Conservation (phyloP, 2,329 filamentous ascomycete genomes). For the Onygena corvina region DNA sequence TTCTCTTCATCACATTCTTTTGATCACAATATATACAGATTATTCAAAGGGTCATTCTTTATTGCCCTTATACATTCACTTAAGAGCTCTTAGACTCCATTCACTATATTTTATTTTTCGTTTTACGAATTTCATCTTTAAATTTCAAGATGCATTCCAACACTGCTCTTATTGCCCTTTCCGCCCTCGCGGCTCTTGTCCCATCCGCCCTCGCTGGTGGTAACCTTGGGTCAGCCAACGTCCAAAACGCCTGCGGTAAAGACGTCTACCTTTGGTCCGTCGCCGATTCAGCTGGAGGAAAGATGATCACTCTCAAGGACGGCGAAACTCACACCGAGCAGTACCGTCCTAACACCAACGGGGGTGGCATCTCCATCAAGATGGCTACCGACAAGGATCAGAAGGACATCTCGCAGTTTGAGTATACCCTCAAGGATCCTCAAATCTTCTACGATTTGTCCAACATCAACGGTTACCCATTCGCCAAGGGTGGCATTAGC, state of each 20-base stretch:
- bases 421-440: slow-evolving; percentile 27
- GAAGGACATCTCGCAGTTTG: slow-evolving; percentile 32
- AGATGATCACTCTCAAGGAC: slow-evolving; percentile 26
- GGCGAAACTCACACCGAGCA: slow-evolving; percentile 27
- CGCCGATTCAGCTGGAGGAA: slow-evolving; percentile 21
- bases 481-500: slow-evolving; percentile 27
- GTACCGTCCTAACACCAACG: slow-evolving; percentile 27
- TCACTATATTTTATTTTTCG: slow-evolving; percentile 4
- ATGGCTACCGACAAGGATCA: slow-evolving; percentile 24
- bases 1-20: slow-evolving; percentile 10
- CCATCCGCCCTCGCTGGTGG: slow-evolving; percentile 19
- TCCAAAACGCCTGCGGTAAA: slow-evolving; percentile 29
- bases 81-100: too few species aligned
- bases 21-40: slow-evolving; percentile 1
- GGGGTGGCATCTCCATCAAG: slow-evolving; percentile 35
- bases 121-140: slow-evolving; percentile 1
- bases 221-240: slow-evolving; percentile 23
- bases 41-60: slow-evolving; percentile 11
- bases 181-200: slow-evolving; percentile 24
- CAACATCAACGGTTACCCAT: slow-evolving; percentile 28
- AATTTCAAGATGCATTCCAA: slow-evolving; percentile 27
- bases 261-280: slow-evolving; percentile 34
- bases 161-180: slow-evolving; percentile 24
- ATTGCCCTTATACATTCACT: slow-evolving; percentile 8
- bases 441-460: slow-evolving; percentile 33